Base-by-base conservation (phyloP, 2,329 filamentous ascomycete species). In the Whalleya microplaca region DNA sequence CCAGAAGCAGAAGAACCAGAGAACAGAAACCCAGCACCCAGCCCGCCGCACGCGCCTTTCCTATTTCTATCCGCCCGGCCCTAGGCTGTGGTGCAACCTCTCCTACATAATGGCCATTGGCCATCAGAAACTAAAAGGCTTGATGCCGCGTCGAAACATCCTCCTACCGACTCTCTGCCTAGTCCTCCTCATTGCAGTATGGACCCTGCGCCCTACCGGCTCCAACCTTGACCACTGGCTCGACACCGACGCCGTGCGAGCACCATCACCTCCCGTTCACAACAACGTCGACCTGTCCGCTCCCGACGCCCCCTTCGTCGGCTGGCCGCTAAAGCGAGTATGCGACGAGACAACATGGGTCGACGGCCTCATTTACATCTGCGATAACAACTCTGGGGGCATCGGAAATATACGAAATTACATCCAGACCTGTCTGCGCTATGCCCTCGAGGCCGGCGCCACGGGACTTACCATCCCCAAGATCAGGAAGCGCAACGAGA, bases 361-460 rank as follows among this genome's bases (percentile, higher is more conserved):
- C 0, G 71, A 75, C 0, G 77, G 77, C 1, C 61, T 81, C 21
- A 70, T 79, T 10, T 81, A 76, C 53, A 67, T 78, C 19, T 82
- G 79, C 69, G 78, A 79, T 65, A 80, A 80, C 66, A 81, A 81
- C 63, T 77, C 77, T 2, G 79, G 79, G 2, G 79, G 79, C 21
- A 76, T 81, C 46, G 78, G 79, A 19, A 81, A 81, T 55, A 80
- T 81, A 37, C 71, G 79, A 51, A 80, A 79, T 63, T 81, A 78
- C 64, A 78, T 81, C 44, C 72, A 81, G 51, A 81, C 78, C 8
- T 82, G 78, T 53, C 56, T 81, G 20, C 76, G 79, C 19, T 82
- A 82, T 58, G 77, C 74, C 18, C 74, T 82, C 56, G 77, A 79
- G 21, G 76, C 76, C 6, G 79, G 78, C 21, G 78, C 78, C 2